Conservation (phyloP, 441 rosid genomes). For the Monsonia emarginata region DNA sequence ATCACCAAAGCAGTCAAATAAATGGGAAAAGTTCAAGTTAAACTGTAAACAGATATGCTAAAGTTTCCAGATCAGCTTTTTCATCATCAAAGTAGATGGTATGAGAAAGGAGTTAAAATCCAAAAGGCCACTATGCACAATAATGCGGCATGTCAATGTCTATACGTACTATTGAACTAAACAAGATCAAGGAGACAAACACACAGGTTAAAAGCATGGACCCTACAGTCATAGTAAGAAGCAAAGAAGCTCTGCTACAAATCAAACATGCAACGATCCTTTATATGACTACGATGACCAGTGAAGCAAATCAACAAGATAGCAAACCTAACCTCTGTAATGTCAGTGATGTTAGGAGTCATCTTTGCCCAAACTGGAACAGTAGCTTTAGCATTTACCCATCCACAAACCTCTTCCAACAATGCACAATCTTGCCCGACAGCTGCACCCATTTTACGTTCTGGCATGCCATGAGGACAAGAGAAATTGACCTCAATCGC, state of each 20-base stretch:
- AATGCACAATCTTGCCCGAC: constrained; percentile 82
- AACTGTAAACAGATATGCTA: background rate
- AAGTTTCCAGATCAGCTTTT: background rate
- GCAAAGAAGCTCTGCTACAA: background rate
- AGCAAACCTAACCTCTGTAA: constrained; percentile 45
- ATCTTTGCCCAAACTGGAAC: constrained; percentile 99
- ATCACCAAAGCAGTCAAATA: background rate
- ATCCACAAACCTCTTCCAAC: constrained; percentile 78
- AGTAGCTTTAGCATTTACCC: constrained; percentile 89
- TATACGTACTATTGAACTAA: background rate
- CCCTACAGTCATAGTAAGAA: background rate
- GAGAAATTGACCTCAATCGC: constrained; percentile 89
- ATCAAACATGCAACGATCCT: background rate
- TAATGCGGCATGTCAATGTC: background rate
- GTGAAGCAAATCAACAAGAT: background rate
- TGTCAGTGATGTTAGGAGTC: constrained; percentile 97
- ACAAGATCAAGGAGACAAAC: background rate
- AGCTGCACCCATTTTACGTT: constrained; percentile 94
- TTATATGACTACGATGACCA: background rate
- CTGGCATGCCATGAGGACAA: constrained; percentile 98
- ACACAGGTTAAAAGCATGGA: background rate
- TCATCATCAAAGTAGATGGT: background rate
- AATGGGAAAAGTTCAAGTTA: background rate
- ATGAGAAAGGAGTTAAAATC: background rate
- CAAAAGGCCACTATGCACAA: background rate